Percentiles rank a stretch among this genome's conserved stretches.
Evolutionary conservation across 192 early-diverging fungal species (phyloP).

Genomic region (Linnemannia exigua): DNA sequence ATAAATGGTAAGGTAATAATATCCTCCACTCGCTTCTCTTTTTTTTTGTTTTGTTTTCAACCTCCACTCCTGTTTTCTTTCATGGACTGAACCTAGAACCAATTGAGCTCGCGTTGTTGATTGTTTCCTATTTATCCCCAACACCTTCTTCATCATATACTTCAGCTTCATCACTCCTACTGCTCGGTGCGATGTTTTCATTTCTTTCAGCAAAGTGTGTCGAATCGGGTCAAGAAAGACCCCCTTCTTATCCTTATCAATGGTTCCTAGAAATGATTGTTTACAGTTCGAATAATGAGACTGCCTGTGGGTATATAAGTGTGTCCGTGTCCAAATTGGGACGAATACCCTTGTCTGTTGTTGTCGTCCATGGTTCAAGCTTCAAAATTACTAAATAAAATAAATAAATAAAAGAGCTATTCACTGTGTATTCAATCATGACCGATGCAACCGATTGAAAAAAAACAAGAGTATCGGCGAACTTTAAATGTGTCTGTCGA

Average conservation of each 20-base stretch:
- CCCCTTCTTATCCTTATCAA: not conserved
- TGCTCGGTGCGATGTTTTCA: not conserved
- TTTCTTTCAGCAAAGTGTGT: not conserved
- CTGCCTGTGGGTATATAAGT: not conserved
- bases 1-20: not conserved
- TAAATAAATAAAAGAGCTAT: not conserved
- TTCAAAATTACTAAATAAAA: not conserved
- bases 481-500: not conserved
- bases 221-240: no score
- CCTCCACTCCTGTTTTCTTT: not conserved
- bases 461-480: not conserved
- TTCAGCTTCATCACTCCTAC: not conserved
- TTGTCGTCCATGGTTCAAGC: not conserved
- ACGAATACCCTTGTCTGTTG: not conserved
- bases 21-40: not conserved
- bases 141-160: not conserved
- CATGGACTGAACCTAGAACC: no score
- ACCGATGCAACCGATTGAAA: not conserved
- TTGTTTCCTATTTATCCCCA: not conserved
- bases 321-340: slow-evolving; percentile 1
- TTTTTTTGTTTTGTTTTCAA: not conserved
- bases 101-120: not conserved
- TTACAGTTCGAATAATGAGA: not conserved
- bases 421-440: not conserved
- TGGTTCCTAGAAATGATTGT: not conserved